These are phyloP conservation scores for Naganishia randhawae DNA, from an alignment of 768 basidiomycete species.

Conservation along the genomic window DNA sequence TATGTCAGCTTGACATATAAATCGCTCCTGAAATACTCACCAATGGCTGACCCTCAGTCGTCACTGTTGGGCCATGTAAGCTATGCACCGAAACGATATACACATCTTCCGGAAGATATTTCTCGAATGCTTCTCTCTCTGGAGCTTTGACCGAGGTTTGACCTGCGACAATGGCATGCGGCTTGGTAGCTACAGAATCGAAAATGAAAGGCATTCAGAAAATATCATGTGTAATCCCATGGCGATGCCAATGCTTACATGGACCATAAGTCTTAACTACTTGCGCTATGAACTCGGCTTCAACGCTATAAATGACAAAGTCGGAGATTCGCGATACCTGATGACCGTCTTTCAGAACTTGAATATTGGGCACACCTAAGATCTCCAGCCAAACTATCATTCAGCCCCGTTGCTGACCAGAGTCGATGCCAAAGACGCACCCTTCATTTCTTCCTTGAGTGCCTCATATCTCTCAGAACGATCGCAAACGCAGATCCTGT, in stretches of 20 bases:
- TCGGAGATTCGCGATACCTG: slow-evolving; percentile 82
- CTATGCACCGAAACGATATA: slow-evolving; percentile 91
- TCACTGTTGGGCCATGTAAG: slow-evolving; percentile 86
- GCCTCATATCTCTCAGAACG: slow-evolving; percentile 67
- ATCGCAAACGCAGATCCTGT: slow-evolving; percentile 86
- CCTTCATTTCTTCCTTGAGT: slow-evolving; percentile 58
- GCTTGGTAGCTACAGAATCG: slow-evolving; percentile 70
- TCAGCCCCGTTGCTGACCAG: too few relatives aligned
- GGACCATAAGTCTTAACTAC: slow-evolving; percentile 88
- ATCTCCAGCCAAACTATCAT: slow-evolving; percentile 15
- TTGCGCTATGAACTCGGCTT: slow-evolving; percentile 75
- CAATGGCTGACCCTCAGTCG: slow-evolving; percentile 81
- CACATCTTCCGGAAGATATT: slow-evolving; percentile 75
- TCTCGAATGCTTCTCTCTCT: slow-evolving; percentile 83
- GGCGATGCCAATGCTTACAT: slow-evolving; percentile 58
- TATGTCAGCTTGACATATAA: background rate
- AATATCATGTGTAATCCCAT: background rate
- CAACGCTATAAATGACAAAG: slow-evolving; percentile 91
- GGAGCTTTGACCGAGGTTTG: slow-evolving; percentile 98
- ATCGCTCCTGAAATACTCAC: slow-evolving; percentile 54
- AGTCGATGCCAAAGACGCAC: slow-evolving; percentile 5
- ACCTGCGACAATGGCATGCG: slow-evolving; percentile 85
- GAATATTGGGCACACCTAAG: slow-evolving; percentile 61
- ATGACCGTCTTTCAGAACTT: slow-evolving; percentile 74
- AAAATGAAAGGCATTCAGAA: background rate